Conservation (phyloP, 768 basidiomycete species). For the Plicaturopsis crispa region DNA sequence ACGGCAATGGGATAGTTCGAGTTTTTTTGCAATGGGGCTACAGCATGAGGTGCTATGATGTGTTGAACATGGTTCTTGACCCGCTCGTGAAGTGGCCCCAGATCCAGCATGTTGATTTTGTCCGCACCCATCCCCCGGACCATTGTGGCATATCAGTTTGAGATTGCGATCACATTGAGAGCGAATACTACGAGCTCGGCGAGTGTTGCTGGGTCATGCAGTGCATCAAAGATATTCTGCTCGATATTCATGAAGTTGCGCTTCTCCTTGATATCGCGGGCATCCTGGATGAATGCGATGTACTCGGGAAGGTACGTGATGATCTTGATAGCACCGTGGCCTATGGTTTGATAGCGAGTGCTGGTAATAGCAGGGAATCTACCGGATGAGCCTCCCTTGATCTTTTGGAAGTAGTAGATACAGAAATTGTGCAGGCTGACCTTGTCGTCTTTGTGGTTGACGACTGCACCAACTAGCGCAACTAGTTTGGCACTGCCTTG, state of each 20-base stretch:
- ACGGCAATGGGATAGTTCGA: too few species aligned
- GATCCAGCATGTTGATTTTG: slow-evolving; percentile 16
- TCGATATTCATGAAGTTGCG: slow-evolving; percentile 26
- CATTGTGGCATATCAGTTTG: slow-evolving; percentile 18
- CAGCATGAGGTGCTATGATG: slow-evolving; percentile 9
- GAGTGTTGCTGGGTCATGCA: slow-evolving; percentile 17
- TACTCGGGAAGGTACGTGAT: slow-evolving; percentile 1
- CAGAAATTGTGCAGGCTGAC: slow-evolving; percentile 23
- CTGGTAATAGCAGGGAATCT: slow-evolving; percentile 14
- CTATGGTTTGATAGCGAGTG: slow-evolving; percentile 13
- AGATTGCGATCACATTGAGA: slow-evolving; percentile 15
- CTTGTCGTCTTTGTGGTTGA: slow-evolving; percentile 22
- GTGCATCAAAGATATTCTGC: slow-evolving; percentile 17
- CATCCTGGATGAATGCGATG: slow-evolving; percentile 1
- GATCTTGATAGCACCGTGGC: slow-evolving; percentile 6
- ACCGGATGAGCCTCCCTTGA: slow-evolving; percentile 10
- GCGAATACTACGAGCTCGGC: slow-evolving; percentile 19
- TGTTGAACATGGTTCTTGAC: slow-evolving; percentile 9
- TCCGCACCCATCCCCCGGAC: slow-evolving; percentile 9
- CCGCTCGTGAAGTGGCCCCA: slow-evolving; percentile 15
- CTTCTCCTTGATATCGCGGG: slow-evolving; percentile 19
- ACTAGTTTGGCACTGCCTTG: slow-evolving; percentile 20
- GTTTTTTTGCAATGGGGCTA: too few species aligned
- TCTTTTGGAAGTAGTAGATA: slow-evolving; percentile 14
- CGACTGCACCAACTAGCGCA: slow-evolving; percentile 20